Conservation (phyloP, 768 basidiomycete species). For the Auriscalpium microsporum region DNA sequence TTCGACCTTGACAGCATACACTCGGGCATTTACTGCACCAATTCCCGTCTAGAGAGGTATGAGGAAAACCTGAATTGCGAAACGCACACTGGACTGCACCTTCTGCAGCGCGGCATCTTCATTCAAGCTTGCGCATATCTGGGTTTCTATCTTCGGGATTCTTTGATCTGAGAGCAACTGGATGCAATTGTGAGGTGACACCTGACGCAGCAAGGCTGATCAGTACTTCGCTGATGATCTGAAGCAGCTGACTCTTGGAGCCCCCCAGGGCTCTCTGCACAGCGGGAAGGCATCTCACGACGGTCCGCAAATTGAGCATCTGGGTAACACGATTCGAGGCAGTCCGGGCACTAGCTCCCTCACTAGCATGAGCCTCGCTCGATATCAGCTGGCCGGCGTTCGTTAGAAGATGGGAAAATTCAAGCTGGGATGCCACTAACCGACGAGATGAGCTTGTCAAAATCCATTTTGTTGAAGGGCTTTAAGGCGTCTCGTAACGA, state of each 20-base stretch:
- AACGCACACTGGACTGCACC: conserved; percentile 27
- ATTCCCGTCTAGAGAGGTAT: conserved; percentile 48
- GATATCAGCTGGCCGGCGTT: conserved; percentile 48
- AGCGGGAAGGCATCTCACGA: conserved; percentile 59
- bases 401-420: background rate
- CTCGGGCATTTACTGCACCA: conserved; percentile 64
- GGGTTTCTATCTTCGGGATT: conserved; percentile 49
- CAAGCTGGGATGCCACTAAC: conserved; percentile 27
- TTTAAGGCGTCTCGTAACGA: conserved; percentile 63
- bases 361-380: conserved; percentile 47
- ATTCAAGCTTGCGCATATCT: conserved; percentile 60
- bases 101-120: conserved; percentile 57
- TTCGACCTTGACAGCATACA: conserved; percentile 78
- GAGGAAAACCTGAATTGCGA: background rate
- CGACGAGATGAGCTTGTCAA: conserved; percentile 77
- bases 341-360: conserved; percentile 38
- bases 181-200: background rate
- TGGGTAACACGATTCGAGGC: conserved; percentile 66
- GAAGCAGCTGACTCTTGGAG: conserved; percentile 50
- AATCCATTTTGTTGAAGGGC: conserved; percentile 69
- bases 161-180: conserved; percentile 75
- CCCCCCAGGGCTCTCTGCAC: conserved; percentile 55
- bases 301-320: conserved; percentile 69
- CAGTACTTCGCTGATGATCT: conserved; percentile 51
- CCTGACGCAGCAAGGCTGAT: background rate